These are phyloP conservation scores for Cardamine chenopodiifolia DNA, from an alignment of 345 rosid species.

Conservation along the genomic window DNA sequence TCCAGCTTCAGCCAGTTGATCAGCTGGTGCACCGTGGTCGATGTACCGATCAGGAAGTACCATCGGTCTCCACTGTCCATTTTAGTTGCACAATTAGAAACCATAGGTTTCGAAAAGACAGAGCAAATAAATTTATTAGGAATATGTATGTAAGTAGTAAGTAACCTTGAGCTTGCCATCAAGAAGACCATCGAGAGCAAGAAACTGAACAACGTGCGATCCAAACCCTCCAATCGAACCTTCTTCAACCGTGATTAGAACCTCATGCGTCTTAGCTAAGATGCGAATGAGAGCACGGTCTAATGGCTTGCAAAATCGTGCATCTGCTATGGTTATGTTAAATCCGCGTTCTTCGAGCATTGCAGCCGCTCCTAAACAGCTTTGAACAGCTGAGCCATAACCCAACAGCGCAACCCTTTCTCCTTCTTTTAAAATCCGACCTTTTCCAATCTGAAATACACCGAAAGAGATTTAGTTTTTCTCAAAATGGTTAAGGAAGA, in stretches of 20 bases:
- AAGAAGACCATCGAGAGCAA: conserved; percentile 87
- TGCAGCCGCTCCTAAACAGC: conserved; percentile 76
- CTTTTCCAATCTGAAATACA: conserved; percentile 72
- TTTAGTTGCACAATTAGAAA: background rate
- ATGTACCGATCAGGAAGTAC: conserved; percentile 87
- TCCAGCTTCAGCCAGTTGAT: conserved; percentile 78
- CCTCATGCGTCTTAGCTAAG: conserved; percentile 82
- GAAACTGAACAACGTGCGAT: conserved; percentile 92
- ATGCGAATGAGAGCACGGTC: conserved; percentile 77
- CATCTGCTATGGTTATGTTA: conserved; percentile 76
- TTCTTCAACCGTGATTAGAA: conserved; percentile 88
- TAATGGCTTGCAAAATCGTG: conserved; percentile 89
- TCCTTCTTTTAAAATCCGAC: conserved; percentile 82
- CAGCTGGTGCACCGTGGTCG: conserved; percentile 89
- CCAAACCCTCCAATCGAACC: conserved; percentile 98
- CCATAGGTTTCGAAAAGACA: conserved; percentile 5
- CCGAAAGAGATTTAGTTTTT: background rate
- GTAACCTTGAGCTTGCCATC: conserved; percentile 85
- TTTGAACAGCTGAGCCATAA: conserved; percentile 87
- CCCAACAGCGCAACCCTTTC: conserved; percentile 87
- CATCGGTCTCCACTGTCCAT: conserved; percentile 87
- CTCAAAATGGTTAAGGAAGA: background rate
- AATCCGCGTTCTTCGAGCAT: conserved; percentile 59
- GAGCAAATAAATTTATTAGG: background rate
- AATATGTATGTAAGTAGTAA: background rate